Evolutionary conservation across 2,329 filamentous ascomycete species (phyloP).

Genomic region (Phoma herbarum): DNA sequence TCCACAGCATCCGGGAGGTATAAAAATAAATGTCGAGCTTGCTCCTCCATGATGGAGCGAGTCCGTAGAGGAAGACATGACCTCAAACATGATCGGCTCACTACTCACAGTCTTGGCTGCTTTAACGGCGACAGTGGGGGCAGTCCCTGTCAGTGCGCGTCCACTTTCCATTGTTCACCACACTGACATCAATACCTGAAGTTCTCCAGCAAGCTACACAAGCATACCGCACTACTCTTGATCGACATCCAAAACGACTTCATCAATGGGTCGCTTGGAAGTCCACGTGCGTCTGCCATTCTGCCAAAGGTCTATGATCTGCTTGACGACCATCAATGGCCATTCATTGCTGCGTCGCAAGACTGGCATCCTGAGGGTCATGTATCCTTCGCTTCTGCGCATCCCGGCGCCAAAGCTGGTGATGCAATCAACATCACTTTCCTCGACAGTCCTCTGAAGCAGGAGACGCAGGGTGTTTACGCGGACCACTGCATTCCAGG

Average conservation of each 20-base stretch:
- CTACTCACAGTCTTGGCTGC: constrained; percentile 1
- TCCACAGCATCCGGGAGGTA: not conserved
- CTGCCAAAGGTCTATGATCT: constrained; percentile 34
- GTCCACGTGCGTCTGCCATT: constrained; percentile 28
- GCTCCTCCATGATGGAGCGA: not conserved
- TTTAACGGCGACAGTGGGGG: constrained; percentile 5
- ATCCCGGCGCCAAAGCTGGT: constrained; percentile 19
- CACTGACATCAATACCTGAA: constrained; percentile 1
- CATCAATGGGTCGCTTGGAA: constrained; percentile 34
- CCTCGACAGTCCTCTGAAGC: constrained; percentile 29
- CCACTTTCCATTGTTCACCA: not conserved
- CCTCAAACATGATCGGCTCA: not conserved
- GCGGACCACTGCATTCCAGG: constrained; percentile 34
- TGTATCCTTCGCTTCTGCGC: constrained; percentile 33
- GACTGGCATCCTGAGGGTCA: constrained; percentile 35
- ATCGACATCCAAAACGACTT: constrained; percentile 42
- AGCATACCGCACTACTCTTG: constrained; percentile 32
- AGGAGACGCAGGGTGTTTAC: constrained; percentile 28
- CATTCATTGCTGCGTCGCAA: constrained; percentile 37
- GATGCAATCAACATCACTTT: constrained; percentile 31
- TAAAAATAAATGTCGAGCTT: not conserved
- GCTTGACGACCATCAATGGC: constrained; percentile 37
- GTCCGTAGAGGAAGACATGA: not conserved
- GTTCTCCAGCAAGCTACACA: constrained; percentile 32
- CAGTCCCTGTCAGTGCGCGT: constrained; percentile 12